These are phyloP conservation scores for Vigna angularis DNA, from an alignment of 306 rosid species.

Conservation along the genomic window DNA sequence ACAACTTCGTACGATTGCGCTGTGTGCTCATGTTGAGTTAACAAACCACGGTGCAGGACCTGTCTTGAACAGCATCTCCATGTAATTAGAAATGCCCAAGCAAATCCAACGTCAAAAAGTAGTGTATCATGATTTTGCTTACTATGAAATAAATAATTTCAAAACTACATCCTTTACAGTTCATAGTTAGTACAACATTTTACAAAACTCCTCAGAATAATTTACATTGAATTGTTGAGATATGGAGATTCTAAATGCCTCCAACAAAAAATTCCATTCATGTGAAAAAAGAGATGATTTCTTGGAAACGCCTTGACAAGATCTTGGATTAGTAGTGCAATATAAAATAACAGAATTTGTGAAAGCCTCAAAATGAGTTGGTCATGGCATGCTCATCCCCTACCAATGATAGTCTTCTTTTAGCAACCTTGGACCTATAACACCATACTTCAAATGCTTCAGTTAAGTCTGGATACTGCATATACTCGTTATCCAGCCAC, in stretches of 20 bases:
- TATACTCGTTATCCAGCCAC: slow-evolving; percentile 68
- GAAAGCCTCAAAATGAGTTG: slow-evolving; percentile 49
- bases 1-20: background rate
- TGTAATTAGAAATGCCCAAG: slow-evolving; percentile 12
- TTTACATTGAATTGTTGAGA: slow-evolving; percentile 42
- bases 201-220: slow-evolving; percentile 36
- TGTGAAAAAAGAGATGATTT: slow-evolving; percentile 28
- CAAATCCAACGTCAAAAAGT: background rate
- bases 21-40: background rate
- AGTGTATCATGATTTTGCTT: slow-evolving; percentile 32
- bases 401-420: slow-evolving; percentile 69
- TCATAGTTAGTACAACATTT: slow-evolving; percentile 49
- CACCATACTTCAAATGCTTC: slow-evolving; percentile 97
- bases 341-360: slow-evolving; percentile 31
- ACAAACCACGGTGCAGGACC: slow-evolving; percentile 5
- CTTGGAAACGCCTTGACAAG: slow-evolving; percentile 41
- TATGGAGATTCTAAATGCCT: slow-evolving; percentile 40
- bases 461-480: slow-evolving; percentile 83
- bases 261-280: slow-evolving; percentile 40
- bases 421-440: slow-evolving; percentile 83
- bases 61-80: background rate
- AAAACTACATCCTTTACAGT: slow-evolving; percentile 41
- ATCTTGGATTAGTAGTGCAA: slow-evolving; percentile 28
- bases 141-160: slow-evolving; percentile 37
- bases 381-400: slow-evolving; percentile 60